Evolutionary conservation across 1,284 basidiomycete species (phyloP).

Genomic region (Sporisorium exsertum): DNA sequence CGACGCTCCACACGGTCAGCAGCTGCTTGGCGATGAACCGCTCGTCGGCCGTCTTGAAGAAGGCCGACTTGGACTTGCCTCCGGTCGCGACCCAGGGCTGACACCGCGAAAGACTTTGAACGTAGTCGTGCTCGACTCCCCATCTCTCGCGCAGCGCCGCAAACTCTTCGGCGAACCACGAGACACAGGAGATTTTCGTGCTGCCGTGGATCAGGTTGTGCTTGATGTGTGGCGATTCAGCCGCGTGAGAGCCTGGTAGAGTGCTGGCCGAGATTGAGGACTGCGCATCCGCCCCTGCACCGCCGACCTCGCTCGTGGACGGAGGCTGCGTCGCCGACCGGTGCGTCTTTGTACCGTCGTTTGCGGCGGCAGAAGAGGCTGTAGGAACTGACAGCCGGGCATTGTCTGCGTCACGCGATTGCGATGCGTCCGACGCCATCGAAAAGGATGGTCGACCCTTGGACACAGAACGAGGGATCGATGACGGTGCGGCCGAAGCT

Average conservation of each 20-base stretch:
- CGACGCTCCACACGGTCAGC: conserved; percentile 60
- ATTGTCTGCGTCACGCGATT: conserved; percentile 2
- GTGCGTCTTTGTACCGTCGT: conserved; percentile 12
- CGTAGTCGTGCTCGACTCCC: conserved; percentile 59
- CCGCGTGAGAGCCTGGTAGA: conserved; percentile 35
- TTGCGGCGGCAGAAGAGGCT: conserved; percentile 8
- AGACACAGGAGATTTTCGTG: conserved; percentile 63
- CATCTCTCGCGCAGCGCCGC: conserved; percentile 55
- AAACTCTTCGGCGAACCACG: conserved; percentile 66
- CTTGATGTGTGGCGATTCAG: conserved; percentile 62
- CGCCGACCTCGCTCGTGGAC: conserved; percentile 21
- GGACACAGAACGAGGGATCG: conserved; percentile 21
- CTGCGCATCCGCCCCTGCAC: conserved; percentile 26
- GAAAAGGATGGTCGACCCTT: conserved; percentile 11
- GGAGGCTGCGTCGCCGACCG: conserved; percentile 21
- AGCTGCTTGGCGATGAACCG: conserved; percentile 62
- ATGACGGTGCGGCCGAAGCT: conserved; percentile 9
- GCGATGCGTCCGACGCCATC: background rate
- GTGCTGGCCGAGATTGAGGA: conserved; percentile 43
- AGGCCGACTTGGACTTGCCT: conserved; percentile 60
- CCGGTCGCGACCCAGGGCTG: conserved; percentile 54
- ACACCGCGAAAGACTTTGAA: conserved; percentile 55
- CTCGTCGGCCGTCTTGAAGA: conserved; percentile 61
- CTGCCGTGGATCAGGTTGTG: conserved; percentile 55
- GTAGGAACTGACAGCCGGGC: background rate